Percentiles rank a stretch among this genome's conserved stretches.
Conservation (phyloP, 805 yeast species). For the Teunomyces panamensis region DNA sequence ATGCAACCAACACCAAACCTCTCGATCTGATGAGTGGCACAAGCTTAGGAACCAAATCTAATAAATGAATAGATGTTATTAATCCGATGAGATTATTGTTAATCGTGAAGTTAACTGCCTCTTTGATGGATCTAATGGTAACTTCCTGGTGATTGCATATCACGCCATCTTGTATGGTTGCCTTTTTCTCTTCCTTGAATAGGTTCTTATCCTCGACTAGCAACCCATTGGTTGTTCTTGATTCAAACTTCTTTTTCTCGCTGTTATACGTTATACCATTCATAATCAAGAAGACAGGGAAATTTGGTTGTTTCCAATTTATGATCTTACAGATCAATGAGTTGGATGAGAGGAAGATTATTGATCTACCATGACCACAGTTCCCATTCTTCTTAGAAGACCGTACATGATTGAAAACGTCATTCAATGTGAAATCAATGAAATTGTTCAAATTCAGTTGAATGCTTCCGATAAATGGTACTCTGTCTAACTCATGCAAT, state of each 20-base stretch:
- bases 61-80: constrained; percentile 67
- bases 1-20: constrained; percentile 82
- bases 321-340: constrained; percentile 88
- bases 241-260: constrained; percentile 29
- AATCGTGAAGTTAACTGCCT: constrained; percentile 77
- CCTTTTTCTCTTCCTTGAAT: constrained; percentile 1
- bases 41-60: constrained; percentile 71
- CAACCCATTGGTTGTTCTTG: constrained; percentile 40
- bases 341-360: constrained; percentile 82
- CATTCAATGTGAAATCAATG: constrained; percentile 69
- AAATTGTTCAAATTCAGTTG: constrained; percentile 62
- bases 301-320: constrained; percentile 98
- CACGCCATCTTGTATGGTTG: not conserved
- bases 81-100: constrained; percentile 84
- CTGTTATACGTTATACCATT: constrained; percentile 52
- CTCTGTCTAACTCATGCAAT: constrained; percentile 32
- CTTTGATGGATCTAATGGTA: constrained; percentile 67
- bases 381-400: constrained; percentile 23
- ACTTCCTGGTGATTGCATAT: constrained; percentile 34
- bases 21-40: constrained; percentile 71
- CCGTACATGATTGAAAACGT: constrained; percentile 75
- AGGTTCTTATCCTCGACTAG: constrained; percentile 22
- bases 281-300: constrained; percentile 86
- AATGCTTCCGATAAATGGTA: constrained; percentile 41
- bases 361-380: constrained; percentile 48